Evolutionary conservation across 345 rosid species (phyloP), one percentile per base, ranked within the genome.

Genomic region (Geranium rotundifolium): DNA sequence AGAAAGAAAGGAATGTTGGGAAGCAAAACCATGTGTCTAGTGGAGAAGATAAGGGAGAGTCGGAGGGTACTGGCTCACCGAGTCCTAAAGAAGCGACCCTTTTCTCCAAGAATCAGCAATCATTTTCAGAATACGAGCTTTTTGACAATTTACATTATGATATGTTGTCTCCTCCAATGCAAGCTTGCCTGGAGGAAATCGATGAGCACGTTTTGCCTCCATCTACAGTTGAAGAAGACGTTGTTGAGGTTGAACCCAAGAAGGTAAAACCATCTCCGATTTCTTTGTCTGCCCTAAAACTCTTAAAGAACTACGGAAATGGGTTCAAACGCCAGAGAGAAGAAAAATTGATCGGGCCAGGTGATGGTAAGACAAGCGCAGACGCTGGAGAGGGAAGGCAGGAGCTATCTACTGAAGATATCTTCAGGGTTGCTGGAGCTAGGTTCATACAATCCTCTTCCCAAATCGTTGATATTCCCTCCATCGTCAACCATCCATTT

Each of bases 341-440:
- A 30, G 74, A 58, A 30, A 65, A 62, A 56, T 59, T 55, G 29
- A 59, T 71, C 19, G 68, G 70, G n/a, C 70, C 63, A 46, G 55
- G 69, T 31, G 58, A 8, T 69, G 68, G 62, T n/a, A 29, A 18
- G 20, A 50, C 29, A 37, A 30, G 46, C 8, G 17, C 54, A 19
- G 49, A 34, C 56, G 20, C 2, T 1, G 57, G n/a, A 20, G 57
- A 16, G 59, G 59, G 55, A 12, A 56, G 19, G 3, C 27, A 50
- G 29, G 74, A 17, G 31, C 39, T 74, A 29, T 80, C 84, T 0
- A 55, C 75, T 6, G 81, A 77, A 69, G 81, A 78, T 31, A 63
- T 80, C 69, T 64, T 79, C 57, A 78, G 80, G 62, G 55, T 77
- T 46, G 86, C 86, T 9, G 84, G 81, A 29, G 82, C 67, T 15